Percentiles rank a stretch among this genome's conserved stretches.
Evolutionary conservation across 441 rosid species (phyloP).

Genomic region (Arabidopsis hybrid): DNA sequence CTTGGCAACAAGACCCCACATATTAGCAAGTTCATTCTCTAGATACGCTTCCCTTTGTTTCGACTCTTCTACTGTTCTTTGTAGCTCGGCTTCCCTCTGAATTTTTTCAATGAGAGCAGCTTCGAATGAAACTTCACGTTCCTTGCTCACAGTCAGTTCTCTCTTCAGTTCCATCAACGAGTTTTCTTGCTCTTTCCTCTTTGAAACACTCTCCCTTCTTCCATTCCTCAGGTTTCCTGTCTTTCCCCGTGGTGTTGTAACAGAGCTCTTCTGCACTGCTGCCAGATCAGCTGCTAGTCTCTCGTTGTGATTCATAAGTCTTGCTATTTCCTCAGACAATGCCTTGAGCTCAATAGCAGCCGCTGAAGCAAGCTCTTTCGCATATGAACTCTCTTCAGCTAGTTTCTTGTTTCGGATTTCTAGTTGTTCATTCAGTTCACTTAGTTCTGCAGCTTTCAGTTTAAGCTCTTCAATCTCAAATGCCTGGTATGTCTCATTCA

Average conservation of each 20-base stretch:
- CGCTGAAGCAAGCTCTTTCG: constrained; percentile 96
- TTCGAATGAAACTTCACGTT: constrained; percentile 77
- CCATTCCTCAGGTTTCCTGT: constrained; percentile 52
- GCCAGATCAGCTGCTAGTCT: constrained; percentile 70
- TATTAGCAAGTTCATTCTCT: constrained; percentile 98
- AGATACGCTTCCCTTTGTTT: constrained; percentile 93
- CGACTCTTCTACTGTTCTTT: constrained; percentile 80
- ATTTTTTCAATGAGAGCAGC: constrained; percentile 74
- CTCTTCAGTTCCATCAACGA: constrained; percentile 72
- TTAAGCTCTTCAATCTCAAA: constrained; percentile 77
- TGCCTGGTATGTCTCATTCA: constrained; percentile 52
- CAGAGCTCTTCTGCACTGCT: constrained; percentile 57
- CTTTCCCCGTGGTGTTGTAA: constrained; percentile 57
- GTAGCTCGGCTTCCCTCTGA: constrained; percentile 77
- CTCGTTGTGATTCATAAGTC: constrained; percentile 91
- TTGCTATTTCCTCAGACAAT: constrained; percentile 91
- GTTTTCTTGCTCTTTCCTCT: constrained; percentile 67
- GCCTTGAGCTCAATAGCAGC: constrained; percentile 98
- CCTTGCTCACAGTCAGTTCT: constrained; percentile 71
- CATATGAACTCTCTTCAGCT: constrained; percentile 92
- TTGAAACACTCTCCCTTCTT: constrained; percentile 53
- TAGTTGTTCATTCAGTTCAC: constrained; percentile 67
- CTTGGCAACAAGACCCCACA: constrained; percentile 97
- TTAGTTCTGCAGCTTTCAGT: constrained; percentile 59
- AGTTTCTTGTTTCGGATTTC: constrained; percentile 75